Evolutionary conservation across 768 basidiomycete genomes (phyloP).

Genomic region (Mycena metata): DNA sequence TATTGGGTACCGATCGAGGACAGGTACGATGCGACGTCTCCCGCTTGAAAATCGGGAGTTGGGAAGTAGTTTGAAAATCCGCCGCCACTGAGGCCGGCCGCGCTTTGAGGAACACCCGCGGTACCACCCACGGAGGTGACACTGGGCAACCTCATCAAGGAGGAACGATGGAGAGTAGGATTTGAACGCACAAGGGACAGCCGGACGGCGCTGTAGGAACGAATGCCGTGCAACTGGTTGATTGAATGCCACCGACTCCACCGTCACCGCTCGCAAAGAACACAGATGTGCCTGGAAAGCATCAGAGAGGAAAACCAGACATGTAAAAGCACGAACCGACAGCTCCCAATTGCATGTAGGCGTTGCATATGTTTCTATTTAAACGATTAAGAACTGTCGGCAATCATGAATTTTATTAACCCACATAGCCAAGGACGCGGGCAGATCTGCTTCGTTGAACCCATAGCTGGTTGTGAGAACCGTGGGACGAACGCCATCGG

Average conservation of each 20-base stretch:
- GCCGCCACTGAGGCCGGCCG: conserved; percentile 48
- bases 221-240: conserved; percentile 51
- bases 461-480: conserved; percentile 55
- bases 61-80: conserved; percentile 38
- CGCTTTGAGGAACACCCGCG: conserved; percentile 52
- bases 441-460: conserved; percentile 53
- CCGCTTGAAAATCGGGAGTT: conserved; percentile 35
- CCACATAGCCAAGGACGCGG: conserved; percentile 48
- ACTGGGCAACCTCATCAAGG: conserved; percentile 59
- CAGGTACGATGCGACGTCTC: conserved; percentile 35
- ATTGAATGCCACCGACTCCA: not conserved
- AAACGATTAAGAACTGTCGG: no score
- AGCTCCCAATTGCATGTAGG: conserved; percentile 38
- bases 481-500: conserved; percentile 55
- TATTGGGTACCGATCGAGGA: conserved; percentile 36
- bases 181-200: conserved; percentile 44
- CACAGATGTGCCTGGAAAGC: conserved; percentile 47
- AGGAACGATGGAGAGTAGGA: conserved; percentile 50
- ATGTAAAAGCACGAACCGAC: conserved; percentile 19
- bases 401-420: not conserved
- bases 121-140: conserved; percentile 61
- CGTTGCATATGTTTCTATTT: conserved; percentile 40
- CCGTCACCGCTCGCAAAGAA: conserved; percentile 46
- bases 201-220: conserved; percentile 53
- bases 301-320: conserved; percentile 44